Evolutionary conservation across 495 filamentous ascomycete species (phyloP).

Genomic region (Glonium stellatum): DNA sequence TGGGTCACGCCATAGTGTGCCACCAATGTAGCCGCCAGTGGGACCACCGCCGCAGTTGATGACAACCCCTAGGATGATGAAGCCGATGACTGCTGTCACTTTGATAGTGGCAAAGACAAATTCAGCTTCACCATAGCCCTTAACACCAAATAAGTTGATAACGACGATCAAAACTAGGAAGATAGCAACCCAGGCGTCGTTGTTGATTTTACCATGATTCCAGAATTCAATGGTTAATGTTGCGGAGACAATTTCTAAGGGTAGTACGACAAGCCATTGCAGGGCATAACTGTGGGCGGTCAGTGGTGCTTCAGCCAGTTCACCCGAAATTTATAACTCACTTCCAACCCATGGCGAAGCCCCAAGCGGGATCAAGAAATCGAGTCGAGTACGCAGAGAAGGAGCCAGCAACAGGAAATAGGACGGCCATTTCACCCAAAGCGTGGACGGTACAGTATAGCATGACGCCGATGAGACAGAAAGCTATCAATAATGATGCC

Average conservation of each 20-base stretch:
- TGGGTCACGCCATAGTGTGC: conserved; percentile 71
- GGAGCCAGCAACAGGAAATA: conserved; percentile 86
- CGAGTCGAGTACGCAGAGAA: conserved; percentile 90
- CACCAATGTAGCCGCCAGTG: conserved; percentile 71
- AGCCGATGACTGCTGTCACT: conserved; percentile 62
- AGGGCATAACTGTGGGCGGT: conserved; percentile 62
- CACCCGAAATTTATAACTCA: conserved; percentile 33
- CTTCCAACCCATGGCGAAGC: conserved; percentile 98
- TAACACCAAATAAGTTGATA: conserved; percentile 39
- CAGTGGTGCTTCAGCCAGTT: conserved; percentile 9
- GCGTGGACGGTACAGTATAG: conserved; percentile 88
- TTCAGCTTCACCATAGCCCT: conserved; percentile 40
- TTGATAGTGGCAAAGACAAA: conserved; percentile 50
- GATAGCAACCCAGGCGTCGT: conserved; percentile 71
- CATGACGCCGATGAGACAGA: conserved; percentile 77
- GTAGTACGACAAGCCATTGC: conserved; percentile 86
- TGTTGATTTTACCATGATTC: conserved; percentile 53
- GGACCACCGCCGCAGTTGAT: conserved; percentile 61
- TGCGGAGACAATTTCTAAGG: conserved; percentile 85
- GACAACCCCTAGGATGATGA: conserved; percentile 37
- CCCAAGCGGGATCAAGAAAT: conserved; percentile 92
- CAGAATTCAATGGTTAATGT: conserved; percentile 86
- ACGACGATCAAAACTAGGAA: conserved; percentile 33
- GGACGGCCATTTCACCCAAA: conserved; percentile 83
- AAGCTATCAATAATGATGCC: conserved; percentile 76